Base-by-base conservation (phyloP, 306 rosid species). In the Alnus glutinosa region DNA sequence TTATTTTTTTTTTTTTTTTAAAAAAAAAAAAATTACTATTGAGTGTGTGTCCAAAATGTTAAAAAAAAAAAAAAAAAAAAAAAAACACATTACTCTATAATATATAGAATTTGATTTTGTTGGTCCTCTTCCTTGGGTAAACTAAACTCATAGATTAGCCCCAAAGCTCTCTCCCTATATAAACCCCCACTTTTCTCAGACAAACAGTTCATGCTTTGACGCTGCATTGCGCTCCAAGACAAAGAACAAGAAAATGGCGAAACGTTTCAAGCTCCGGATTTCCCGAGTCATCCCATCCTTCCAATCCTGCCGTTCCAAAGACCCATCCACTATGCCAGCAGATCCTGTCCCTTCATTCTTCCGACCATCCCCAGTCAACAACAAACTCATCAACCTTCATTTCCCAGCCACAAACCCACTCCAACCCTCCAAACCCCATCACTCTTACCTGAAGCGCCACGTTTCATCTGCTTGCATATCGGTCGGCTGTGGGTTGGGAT, bases 241-340 rank as follows among this genome's bases (percentile, higher is more conserved):
- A 19, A 15, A 67, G 9, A 82, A 47, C n/a, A 39, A 55, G 28
- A 37, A 19, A 12, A 90, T 88, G 92, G 87, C 75, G 16, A 88
- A 83, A 44, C 86, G 88, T 50, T 77, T 90, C 85, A 87, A 72
- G 67, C 82, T 88, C 48, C 76, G 90, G 47, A 70, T 90, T 50
- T 83, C 83, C 54, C 73, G 82, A 11, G 83, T 89, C 50, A 80
- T 85, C 50, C 73, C 87, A 0, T 90, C 86, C 9, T 84, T 90
- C 86, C 87, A 86, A 2, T 84, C 91, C 4, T 90, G 89, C 81
- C 80, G 92, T 62, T 88, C 90, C 54, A 81, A 81, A 71, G 87
- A 84, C 73, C 74, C 85, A 3, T 52, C 83, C 54, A 63, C 84
- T 51, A 79, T 79, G n/a, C 85, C 85, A 1, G 15, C 84, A 7